These are phyloP conservation scores for Pezicula carpinea DNA, from an alignment of 2,329 filamentous ascomycete genomes.

Conservation along the genomic window DNA sequence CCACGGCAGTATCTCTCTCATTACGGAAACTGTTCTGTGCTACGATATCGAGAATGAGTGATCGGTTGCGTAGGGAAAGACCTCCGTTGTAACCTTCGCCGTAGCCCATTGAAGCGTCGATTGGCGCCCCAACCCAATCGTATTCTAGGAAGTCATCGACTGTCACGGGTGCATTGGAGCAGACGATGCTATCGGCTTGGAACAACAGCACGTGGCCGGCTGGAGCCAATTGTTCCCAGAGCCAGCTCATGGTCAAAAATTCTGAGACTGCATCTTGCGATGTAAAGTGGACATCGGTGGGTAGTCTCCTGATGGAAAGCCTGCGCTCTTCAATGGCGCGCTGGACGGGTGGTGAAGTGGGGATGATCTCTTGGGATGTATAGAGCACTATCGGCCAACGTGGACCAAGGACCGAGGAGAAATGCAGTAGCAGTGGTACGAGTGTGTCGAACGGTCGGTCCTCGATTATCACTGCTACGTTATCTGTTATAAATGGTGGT, in stretches of 20 bases:
- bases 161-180: too few species aligned
- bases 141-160: too few species aligned
- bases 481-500: background rate
- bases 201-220: slow-evolving; percentile 21
- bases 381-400: slow-evolving; percentile 28
- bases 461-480: slow-evolving; percentile 29
- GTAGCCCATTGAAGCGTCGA: slow-evolving; percentile 9
- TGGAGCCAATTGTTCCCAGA: slow-evolving; percentile 23
- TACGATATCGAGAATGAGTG: slow-evolving; percentile 8
- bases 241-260: slow-evolving; percentile 17
- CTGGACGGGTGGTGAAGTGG: background rate
- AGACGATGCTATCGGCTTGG: slow-evolving; percentile 21
- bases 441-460: slow-evolving; percentile 23
- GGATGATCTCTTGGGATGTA: slow-evolving; percentile 18
- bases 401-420: slow-evolving; percentile 23
- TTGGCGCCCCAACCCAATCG: slow-evolving; percentile 21
- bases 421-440: slow-evolving; percentile 29
- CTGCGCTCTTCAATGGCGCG: background rate
- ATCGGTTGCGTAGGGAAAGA: slow-evolving; percentile 24
- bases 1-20: too few species aligned
- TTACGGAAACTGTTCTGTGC: too few species aligned
- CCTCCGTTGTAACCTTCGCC: slow-evolving; percentile 26
- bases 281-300: background rate
- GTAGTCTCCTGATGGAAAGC: background rate
- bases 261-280: slow-evolving; percentile 5